These are phyloP conservation scores for Tritrichomonas foetus DNA, from an alignment of 208 protist genomes.

Conservation along the genomic window DNA sequence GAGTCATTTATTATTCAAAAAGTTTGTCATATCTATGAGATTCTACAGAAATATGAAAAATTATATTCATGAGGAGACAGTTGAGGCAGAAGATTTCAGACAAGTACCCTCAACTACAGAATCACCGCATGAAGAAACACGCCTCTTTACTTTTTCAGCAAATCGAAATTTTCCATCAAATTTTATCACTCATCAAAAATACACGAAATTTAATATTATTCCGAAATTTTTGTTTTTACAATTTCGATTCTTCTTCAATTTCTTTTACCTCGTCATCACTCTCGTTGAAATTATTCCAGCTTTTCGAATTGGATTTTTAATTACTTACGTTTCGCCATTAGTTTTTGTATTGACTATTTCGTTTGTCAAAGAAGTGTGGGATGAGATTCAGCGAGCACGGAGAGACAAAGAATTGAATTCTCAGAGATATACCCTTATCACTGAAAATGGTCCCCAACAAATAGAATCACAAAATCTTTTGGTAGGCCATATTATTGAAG, in stretches of 20 bases:
- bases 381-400: conserved; percentile 16
- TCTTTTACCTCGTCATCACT: conserved; percentile 68
- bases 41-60: too few species aligned
- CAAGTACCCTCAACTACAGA: neutral
- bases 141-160: neutral
- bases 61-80: too few species aligned
- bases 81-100: too few species aligned
- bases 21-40: too few species aligned
- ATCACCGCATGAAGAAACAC: neutral
- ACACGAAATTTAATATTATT: conserved; percentile 49
- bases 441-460: neutral
- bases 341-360: conserved; percentile 65
- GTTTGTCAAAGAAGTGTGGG: conserved; percentile 60
- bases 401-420: conserved; percentile 30
- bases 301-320: conserved; percentile 64
- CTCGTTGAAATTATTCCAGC: conserved; percentile 64
- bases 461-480: conserved; percentile 64
- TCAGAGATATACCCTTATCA: conserved; percentile 7
- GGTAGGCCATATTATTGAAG: conserved; percentile 82
- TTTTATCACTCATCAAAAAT: conserved; percentile 52
- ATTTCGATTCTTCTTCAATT: conserved; percentile 71
- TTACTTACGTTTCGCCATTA: conserved; percentile 68
- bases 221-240: conserved; percentile 66
- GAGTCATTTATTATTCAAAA: too few species aligned
- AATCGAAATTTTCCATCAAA: neutral